phyloP scores from a whole-genome alignment of 1,284 basidiomycete species.

The Tilletia walkeri region DNA sequence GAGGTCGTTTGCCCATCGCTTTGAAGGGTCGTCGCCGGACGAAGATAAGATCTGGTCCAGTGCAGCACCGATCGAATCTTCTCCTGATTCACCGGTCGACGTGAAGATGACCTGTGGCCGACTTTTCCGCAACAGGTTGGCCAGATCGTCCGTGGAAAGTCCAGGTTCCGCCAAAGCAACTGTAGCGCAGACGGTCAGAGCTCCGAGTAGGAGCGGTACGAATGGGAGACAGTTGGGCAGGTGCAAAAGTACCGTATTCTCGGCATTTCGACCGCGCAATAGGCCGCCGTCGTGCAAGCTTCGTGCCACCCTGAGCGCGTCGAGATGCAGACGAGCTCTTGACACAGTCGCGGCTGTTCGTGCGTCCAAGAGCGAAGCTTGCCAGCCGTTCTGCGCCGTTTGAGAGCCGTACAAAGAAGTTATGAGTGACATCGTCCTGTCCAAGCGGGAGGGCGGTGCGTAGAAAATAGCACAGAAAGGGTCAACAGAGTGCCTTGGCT shows the following conservation, averaged over 20 bases:
- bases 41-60: not conserved
- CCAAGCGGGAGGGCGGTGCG: too few species aligned
- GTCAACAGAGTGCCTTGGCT: too few species aligned
- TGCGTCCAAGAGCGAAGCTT: not conserved
- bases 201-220: not conserved
- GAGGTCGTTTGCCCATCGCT: not conserved
- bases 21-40: not conserved
- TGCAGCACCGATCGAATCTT: not conserved
- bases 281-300: not conserved
- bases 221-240: conserved; percentile 5
- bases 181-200: not conserved
- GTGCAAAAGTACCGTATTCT: not conserved
- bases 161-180: not conserved
- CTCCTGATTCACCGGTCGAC: not conserved
- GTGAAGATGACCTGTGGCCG: conserved; percentile 4
- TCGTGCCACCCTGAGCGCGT: not conserved
- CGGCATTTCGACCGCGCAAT: not conserved
- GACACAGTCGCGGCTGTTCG: not conserved
- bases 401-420: not conserved
- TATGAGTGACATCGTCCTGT: not conserved
- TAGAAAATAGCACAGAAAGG: too few species aligned
- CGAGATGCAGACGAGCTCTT: not conserved
- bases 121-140: not conserved
- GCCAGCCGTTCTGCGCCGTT: not conserved
- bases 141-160: not conserved